Evolutionary conservation across 371 early-diverging fungal species (phyloP), one percentile per base, ranked within the genome.

Genomic region (Saksenaea vasiformis): DNA sequence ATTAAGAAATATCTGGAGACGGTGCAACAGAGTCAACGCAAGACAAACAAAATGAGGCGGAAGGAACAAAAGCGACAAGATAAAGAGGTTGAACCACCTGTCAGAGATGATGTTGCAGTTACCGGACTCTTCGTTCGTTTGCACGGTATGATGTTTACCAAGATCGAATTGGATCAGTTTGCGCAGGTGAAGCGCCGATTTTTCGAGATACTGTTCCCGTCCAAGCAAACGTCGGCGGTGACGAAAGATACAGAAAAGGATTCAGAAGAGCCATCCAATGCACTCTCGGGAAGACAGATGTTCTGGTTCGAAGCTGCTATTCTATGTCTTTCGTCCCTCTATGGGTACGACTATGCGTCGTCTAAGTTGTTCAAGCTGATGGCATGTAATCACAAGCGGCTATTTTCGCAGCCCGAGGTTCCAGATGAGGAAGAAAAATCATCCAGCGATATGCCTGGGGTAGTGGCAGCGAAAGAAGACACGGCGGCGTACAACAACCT

Each of bases 61-160:
- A 53, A 44, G 67, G 59, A 72, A 65, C 38, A 64, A 35, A 43
- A 43, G 15, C 54, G 28, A 28, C 7, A 15, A 24, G 13, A 53
- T 4, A 39, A 37, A 54, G 13, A 26, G 24, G 22, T 22, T 47
- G 51, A 47, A 22, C 51, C 1, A 43, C 22, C n/a, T 19, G 39
- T 37, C 28, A 27, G 10, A 44, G 58, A 59, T 26, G 58, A 62
- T 11, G 69, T 68, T 27, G 64, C 69, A 26, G 67, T 78, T 37
- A 73, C 80, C 27, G 80, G 70, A 0, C 60, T 85, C 13, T 84
- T 83, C 63, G 62, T 87, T 19, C 76, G 85, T 10, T 74, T 88
- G 7, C 86, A 88, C 54, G 86, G 87, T 5, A 85, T 88, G 87
- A 67, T 88, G 27, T 86, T 88, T 64, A 86, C 86, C 26, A 88